A percentile compares a stretch with the other conserved stretches of the same genome.
Conservation (phyloP, 306 rosid genomes). For the Gynostemma pentaphyllum region DNA sequence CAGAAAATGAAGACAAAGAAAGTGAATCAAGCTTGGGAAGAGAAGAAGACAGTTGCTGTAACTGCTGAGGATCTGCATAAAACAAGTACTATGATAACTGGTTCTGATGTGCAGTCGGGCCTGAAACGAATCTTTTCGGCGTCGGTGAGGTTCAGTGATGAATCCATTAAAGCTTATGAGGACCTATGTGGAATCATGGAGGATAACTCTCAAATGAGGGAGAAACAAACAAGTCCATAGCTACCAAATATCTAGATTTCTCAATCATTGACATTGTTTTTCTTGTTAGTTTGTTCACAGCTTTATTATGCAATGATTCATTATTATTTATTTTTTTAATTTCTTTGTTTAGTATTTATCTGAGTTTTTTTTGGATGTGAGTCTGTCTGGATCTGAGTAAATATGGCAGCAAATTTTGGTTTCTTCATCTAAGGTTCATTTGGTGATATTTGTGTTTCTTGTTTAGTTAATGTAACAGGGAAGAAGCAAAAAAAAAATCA, state of each 20-base stretch:
- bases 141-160: constrained; percentile 41
- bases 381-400: neutral
- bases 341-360: neutral
- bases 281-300: neutral
- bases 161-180: constrained; percentile 38
- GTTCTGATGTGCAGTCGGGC: constrained; percentile 8
- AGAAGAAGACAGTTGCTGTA: constrained; percentile 20
- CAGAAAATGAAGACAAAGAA: constrained; percentile 35
- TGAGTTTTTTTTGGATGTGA: neutral
- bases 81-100: neutral
- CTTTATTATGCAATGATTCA: neutral
- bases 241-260: too few relatives aligned
- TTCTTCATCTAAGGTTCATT: too few relatives aligned
- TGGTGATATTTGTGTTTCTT: too few relatives aligned
- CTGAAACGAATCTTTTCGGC: constrained; percentile 43
- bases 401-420: neutral
- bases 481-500: too few relatives aligned
- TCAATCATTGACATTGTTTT: neutral
- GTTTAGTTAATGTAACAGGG: too few relatives aligned
- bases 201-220: constrained; percentile 5
- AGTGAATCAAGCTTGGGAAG: constrained; percentile 13
- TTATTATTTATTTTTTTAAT: neutral
- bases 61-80: neutral
- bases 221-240: neutral
- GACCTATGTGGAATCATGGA: constrained; percentile 37